Conservation (phyloP, 2,329 filamentous ascomycete genomes). For the Diaporthe humulicola region DNA sequence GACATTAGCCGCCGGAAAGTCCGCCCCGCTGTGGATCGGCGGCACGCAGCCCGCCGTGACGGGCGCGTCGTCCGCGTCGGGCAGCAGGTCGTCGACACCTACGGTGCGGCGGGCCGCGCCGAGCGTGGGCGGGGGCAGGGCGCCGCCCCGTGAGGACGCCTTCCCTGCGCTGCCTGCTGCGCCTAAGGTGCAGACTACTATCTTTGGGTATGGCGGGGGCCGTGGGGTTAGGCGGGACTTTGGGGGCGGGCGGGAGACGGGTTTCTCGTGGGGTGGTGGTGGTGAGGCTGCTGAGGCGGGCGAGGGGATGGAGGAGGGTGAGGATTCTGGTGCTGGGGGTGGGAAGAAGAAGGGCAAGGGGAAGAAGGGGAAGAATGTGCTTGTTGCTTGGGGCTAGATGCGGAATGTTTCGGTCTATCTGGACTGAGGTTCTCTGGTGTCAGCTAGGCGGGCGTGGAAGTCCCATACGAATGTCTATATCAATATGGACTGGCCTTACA, state of each 20-base stretch:
- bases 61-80: neutral
- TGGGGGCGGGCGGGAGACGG: constrained; percentile 58
- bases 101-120: constrained; percentile 15
- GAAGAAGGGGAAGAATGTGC: constrained; percentile 72
- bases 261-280: constrained; percentile 67
- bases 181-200: constrained; percentile 74
- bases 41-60: constrained; percentile 24
- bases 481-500: neutral
- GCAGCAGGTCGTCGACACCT: constrained; percentile 15
- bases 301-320: constrained; percentile 42
- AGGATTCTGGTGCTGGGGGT: constrained; percentile 45
- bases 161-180: constrained; percentile 89
- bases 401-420: too few relatives aligned
- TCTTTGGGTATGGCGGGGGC: constrained; percentile 69
- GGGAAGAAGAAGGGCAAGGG: constrained; percentile 69
- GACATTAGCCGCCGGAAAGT: neutral
- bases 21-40: constrained; percentile 43
- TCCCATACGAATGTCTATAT: neutral
- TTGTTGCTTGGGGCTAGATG: constrained; percentile 71
- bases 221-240: constrained; percentile 68
- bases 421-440: neutral
- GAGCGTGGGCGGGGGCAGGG: constrained; percentile 28
- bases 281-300: too few relatives aligned
- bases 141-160: constrained; percentile 64
- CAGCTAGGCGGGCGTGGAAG: neutral